phyloP scores from a whole-genome alignment of 441 rosid genomes.

The Populus hybrid region DNA sequence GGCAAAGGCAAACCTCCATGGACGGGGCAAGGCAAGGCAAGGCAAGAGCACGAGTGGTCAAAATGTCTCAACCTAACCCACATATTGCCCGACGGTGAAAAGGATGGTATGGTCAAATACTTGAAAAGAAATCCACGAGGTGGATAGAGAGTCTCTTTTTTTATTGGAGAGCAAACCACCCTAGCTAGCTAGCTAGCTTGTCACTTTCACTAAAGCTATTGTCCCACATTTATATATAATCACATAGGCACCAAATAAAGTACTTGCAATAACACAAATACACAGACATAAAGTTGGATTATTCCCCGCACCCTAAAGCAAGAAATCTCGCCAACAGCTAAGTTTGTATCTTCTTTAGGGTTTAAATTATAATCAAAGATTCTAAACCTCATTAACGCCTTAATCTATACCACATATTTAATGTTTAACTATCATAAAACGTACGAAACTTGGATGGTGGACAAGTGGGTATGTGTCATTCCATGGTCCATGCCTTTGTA shows the following conservation, averaged over 20 bases:
- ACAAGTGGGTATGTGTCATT: constrained; percentile 25
- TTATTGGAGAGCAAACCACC: constrained; percentile 29
- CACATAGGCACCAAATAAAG: not conserved
- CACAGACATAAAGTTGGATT: constrained; percentile 24
- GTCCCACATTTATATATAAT: not conserved
- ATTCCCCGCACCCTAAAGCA: constrained; percentile 32
- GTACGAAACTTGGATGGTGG: constrained; percentile 30
- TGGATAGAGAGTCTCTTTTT: constrained; percentile 4
- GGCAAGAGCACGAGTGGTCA: not conserved
- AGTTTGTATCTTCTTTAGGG: constrained; percentile 24
- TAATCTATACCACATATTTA: constrained; percentile 1
- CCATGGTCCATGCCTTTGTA: constrained; percentile 7
- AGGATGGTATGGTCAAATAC: constrained; percentile 26
- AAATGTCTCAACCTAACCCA: constrained; percentile 13
- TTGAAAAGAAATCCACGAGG: constrained; percentile 9
- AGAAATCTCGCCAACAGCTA: constrained; percentile 43
- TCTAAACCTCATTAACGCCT: constrained; percentile 31
- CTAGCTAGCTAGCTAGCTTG: constrained; percentile 11
- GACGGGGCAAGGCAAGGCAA: not conserved
- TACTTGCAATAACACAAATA: not conserved
- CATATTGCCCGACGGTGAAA: constrained; percentile 22
- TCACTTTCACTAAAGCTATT: constrained; percentile 35
- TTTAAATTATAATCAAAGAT: constrained; percentile 35
- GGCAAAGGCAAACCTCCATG: not conserved
- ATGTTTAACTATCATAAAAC: constrained; percentile 26